Evolutionary conservation across 2,329 filamentous ascomycete genomes (phyloP).

Genomic region (Zasmidium cellare): DNA sequence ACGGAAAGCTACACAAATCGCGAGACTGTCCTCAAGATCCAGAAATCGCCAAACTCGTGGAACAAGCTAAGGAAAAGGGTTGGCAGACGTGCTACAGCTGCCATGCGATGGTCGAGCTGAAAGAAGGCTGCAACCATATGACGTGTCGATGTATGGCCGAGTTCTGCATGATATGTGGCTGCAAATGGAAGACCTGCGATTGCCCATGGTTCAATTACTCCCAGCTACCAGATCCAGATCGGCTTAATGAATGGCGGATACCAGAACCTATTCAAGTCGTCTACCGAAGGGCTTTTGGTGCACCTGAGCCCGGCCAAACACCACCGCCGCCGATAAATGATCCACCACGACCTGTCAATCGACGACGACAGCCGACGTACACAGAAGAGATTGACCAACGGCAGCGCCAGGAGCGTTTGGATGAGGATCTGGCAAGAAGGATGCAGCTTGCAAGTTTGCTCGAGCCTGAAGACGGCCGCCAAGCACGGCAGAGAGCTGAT

Average conservation of each 20-base stretch:
- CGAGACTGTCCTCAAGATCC: slow-evolving; percentile 72
- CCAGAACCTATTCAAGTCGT: slow-evolving; percentile 44
- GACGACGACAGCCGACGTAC: slow-evolving; percentile 28
- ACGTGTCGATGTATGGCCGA: slow-evolving; percentile 80
- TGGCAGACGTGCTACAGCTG: slow-evolving; percentile 79
- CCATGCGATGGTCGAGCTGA: slow-evolving; percentile 71
- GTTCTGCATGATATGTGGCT: slow-evolving; percentile 84
- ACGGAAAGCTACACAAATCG: slow-evolving; percentile 69
- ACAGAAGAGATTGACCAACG: slow-evolving; percentile 40
- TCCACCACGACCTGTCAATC: slow-evolving; percentile 4
- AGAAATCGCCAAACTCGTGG: slow-evolving; percentile 63
- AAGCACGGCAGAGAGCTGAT: slow-evolving; percentile 38
- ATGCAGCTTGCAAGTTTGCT: slow-evolving; percentile 48
- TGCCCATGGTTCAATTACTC: slow-evolving; percentile 75
- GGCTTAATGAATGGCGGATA: slow-evolving; percentile 55
- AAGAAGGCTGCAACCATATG: slow-evolving; percentile 79
- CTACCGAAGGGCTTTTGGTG: slow-evolving; percentile 31
- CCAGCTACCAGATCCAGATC: slow-evolving; percentile 52
- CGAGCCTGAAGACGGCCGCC: slow-evolving; percentile 24
- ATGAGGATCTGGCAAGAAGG: slow-evolving; percentile 53
- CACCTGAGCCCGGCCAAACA: slow-evolving; percentile 9
- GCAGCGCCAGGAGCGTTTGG: slow-evolving; percentile 46
- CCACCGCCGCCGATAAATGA: slow-evolving; percentile 8
- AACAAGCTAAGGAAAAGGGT: slow-evolving; percentile 65
- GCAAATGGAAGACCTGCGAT: slow-evolving; percentile 79